A percentile compares a stretch with the other conserved stretches of the same genome.
These are phyloP conservation scores for Manihot esculenta DNA, from an alignment of 441 rosid genomes.

Conservation along the genomic window DNA sequence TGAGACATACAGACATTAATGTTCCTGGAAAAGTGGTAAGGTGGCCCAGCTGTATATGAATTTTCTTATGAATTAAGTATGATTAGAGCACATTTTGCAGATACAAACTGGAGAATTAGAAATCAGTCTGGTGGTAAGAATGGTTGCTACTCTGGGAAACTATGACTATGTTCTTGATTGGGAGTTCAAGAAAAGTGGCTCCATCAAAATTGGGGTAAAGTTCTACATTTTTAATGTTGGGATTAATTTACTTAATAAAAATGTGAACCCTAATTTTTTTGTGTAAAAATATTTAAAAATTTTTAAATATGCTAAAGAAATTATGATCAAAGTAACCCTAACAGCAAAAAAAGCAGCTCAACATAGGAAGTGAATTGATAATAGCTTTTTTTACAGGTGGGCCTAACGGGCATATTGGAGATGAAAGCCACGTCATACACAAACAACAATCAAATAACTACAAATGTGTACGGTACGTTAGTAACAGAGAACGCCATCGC, in stretches of 20 bases:
- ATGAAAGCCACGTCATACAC: conserved; percentile 56
- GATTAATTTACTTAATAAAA: neutral
- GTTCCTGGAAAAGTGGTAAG: conserved; percentile 78
- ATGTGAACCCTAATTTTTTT: too few species aligned
- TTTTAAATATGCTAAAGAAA: too few species aligned
- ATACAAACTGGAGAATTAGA: conserved; percentile 59
- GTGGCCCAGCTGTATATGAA: neutral
- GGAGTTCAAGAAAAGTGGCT: conserved; percentile 71
- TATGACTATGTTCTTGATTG: conserved; percentile 75
- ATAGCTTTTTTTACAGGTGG: conserved; percentile 46
- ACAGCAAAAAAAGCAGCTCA: too few species aligned
- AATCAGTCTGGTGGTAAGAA: conserved; percentile 62
- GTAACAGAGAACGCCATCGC: conserved; percentile 66
- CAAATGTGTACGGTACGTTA: conserved; percentile 48
- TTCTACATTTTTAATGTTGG: neutral
- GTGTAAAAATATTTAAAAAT: too few species aligned
- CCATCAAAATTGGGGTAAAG: conserved; percentile 64
- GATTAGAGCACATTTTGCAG: conserved; percentile 29
- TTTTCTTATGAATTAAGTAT: too few species aligned
- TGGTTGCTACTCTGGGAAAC: conserved; percentile 80
- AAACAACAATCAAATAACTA: conserved; percentile 39
- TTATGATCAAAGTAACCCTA: too few species aligned
- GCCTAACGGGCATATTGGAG: conserved; percentile 58
- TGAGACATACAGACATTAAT: conserved; percentile 75
- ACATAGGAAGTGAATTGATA: too few species aligned